Evolutionary conservation across 1,139 yeast genomes (phyloP), one percentile per base, ranked within the genome.

Genomic region (Diutina sp.): DNA sequence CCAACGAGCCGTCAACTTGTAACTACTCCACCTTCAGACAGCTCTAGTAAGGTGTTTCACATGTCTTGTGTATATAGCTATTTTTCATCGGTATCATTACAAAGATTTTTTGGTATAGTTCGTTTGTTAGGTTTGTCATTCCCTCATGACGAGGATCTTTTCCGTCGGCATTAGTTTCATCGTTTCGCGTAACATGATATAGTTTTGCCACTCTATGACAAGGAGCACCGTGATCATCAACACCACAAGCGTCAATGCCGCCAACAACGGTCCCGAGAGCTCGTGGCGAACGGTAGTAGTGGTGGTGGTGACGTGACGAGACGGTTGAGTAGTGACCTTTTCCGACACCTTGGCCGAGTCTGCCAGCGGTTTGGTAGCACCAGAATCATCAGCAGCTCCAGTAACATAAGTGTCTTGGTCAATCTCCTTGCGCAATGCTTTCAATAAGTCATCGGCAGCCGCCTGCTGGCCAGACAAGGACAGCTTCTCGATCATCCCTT

Each of bases 21-120:
- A 95, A 3, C 87, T 78, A 99, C 99, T 95, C 55, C 86, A 87
- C 59, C 91, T 82, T 57, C 78, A 72, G 0, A 96, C 85, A 21
- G 25, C 25, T 21, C 25, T 11, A 35, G 41, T 11, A 35, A 11
- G 41, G 11, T 35, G 46, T 18, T 38, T 12, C 16, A 6, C 7
- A 12, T 11, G 16, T 41, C 16, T 41, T 21, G 21, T 44, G 46
- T 44, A 44, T 44, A 44, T 44, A 44, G 28, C 11, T 21, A 21
- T 21, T 21, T 21, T 21, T 21, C 25, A 21, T 21, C 25, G 25
- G 25, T 21, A 21, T 21, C 25, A 21, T 21, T 21, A 21, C 3
- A 21, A 21, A 21, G 25, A 21, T 21, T 21, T 21, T 21, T 21
- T 21, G 25, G 25, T 21, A 21, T 21, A 21, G 25, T 21, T 21